Evolutionary conservation across 306 rosid genomes (phyloP), one percentile per base, ranked within the genome.

Genomic region (Herpetospermum pedunculosum): DNA sequence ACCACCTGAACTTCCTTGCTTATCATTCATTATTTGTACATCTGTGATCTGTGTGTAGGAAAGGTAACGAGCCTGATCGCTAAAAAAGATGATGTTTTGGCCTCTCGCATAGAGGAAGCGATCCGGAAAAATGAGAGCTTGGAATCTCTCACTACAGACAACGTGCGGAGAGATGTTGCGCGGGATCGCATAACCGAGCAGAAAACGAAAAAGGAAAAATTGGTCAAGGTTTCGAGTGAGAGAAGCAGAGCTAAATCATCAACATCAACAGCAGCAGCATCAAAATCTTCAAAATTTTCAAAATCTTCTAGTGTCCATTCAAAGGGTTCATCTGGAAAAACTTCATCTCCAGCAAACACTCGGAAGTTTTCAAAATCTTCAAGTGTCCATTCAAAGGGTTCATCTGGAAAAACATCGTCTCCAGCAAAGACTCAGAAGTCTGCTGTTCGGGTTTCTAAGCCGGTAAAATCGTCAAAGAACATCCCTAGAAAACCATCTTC

Each of bases 11-110:
- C 18, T 65, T 65, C n/a, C 11, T 37, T 65, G 29, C 72, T 40
- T 11, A 44, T 40, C 19, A 3, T 21, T 19, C 10, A 41, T 68
- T 25, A 2, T 32, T 52, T 15, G 34, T n/a, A 50, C 19, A 34
- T 49, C 3, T 48, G 57, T 63, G n/a, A n/a, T n/a, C n/a, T 15
- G 57, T n/a, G 67, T 82, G 70, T 85, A 94, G 99, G 99, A 84
- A 94, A 91, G 79, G 96, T 94, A 79, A 94, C 99, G 8, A 91
- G 99, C 82, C 86, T 94, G 87, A 88, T 91, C 62, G 81, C 92
- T 9, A 91, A 77, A 81, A 94, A 69, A 87, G 90, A 94, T 68
- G 34, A 34, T 40, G 29, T 73, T 47, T 77, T 94, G 86, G 95
- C 97, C 16, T 77, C 80, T 43, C 83, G 85, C 73, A 89, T 94